Base-by-base conservation (phyloP, 768 basidiomycete species). In the Astraeus odoratus region DNA sequence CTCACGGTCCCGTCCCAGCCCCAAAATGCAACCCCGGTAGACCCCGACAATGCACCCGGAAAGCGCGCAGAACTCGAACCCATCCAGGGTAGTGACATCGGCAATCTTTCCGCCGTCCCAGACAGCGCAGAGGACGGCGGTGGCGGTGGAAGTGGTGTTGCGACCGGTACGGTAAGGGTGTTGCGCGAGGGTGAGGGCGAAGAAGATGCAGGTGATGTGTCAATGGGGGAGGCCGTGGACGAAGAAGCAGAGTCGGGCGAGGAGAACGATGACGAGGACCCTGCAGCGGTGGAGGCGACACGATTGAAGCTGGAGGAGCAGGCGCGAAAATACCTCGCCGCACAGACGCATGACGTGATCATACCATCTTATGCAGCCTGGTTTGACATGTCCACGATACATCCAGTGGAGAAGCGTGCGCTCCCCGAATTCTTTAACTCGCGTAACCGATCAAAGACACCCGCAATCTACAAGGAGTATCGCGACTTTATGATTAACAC, bases 401-500 rank as follows among this genome's bases (percentile, higher is more conserved):
- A 96, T 57, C 78, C 87, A 8, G 86, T 98, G 49, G 96, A 99
- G 66, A 78, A 83, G 37, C 81, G 90, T 52, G 87, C 91, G 1
- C 72, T 99, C 23, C 96, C 96, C 26, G 96, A 99, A 67, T 99
- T 98, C 75, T 99, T 99, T 78, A 93, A 91, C 62, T 88, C 87
- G 36, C 76, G 91, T 43, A 97, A 98, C 64, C 70, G 94, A 45
- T 87, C 83, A 50, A 99, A 99, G 69, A 96, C 95, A 1, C 95
- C 96, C 0, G 75, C 88, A 16, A 92, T 97, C 50, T 99, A 98
- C 74, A 98, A 98, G 65, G 95, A 99, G 63, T 99, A 99, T 59
- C 82, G 96, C 49, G 95, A 99, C 73, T 99, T 99, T 56, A 99
- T 99, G 95, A 81, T 99, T 64, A 97, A 99, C 69, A 93, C 96